Evolutionary conservation across 805 yeast species (phyloP).

Genomic region (Candida odintsovae): DNA sequence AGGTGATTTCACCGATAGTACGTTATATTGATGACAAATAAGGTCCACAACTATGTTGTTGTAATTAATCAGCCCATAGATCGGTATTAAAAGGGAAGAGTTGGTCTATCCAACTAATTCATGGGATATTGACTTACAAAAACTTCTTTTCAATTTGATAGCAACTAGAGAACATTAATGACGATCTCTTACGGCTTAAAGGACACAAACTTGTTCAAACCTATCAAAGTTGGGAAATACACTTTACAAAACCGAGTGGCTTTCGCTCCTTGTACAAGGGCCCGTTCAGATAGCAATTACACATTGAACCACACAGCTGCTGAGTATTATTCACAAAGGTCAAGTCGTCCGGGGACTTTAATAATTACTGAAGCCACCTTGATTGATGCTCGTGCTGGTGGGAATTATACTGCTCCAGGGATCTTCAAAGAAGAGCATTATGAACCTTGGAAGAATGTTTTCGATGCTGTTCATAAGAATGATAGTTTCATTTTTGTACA

Average conservation of each 20-base stretch:
- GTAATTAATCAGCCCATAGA: no score
- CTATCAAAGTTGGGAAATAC: constrained; percentile 30
- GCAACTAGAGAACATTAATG: background rate
- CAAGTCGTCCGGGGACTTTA: constrained; percentile 49
- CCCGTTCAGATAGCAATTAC: constrained; percentile 24
- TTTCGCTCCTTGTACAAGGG: constrained; percentile 44
- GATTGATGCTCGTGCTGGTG: constrained; percentile 36
- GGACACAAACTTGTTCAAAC: constrained; percentile 28
- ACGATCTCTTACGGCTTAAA: background rate
- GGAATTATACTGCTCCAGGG: constrained; percentile 40
- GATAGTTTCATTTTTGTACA: constrained; percentile 40
- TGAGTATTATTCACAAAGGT: constrained; percentile 48
- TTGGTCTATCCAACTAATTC: no score
- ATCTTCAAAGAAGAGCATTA: constrained; percentile 41
- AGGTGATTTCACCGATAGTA: no score
- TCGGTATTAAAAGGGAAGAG: no score
- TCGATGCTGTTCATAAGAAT: constrained; percentile 43
- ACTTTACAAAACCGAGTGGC: constrained; percentile 33
- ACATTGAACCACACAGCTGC: background rate
- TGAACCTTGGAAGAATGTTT: constrained; percentile 41
- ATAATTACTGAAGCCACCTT: constrained; percentile 54
- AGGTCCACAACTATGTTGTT: no score
- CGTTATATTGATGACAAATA: no score
- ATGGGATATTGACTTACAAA: no score
- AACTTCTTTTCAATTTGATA: no score